Conservation (phyloP, 2,329 filamentous ascomycete genomes). For the Aureobasidium lini region DNA sequence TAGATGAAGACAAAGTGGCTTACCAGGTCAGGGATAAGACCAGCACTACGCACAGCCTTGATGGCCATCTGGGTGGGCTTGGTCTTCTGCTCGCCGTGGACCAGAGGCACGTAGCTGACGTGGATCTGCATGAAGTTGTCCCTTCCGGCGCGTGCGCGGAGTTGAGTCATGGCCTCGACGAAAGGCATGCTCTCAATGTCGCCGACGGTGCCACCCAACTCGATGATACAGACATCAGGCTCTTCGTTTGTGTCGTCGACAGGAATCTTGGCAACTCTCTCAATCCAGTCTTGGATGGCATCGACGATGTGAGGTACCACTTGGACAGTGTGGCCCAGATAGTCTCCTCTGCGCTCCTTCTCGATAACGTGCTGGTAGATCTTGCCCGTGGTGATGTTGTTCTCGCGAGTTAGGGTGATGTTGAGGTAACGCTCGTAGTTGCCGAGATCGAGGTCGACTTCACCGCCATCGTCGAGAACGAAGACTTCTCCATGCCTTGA, state of each 20-base stretch:
- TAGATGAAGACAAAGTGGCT: too few relatives aligned
- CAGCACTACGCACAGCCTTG: constrained; percentile 72
- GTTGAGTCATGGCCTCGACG: constrained; percentile 75
- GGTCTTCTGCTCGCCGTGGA: constrained; percentile 78
- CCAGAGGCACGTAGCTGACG: constrained; percentile 79
- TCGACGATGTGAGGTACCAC: constrained; percentile 89
- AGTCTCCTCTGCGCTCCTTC: constrained; percentile 63
- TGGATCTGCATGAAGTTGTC: constrained; percentile 83
- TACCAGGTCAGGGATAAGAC: constrained; percentile 50
- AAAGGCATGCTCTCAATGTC: constrained; percentile 87
- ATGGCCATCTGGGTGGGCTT: constrained; percentile 95
- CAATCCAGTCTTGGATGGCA: constrained; percentile 87
- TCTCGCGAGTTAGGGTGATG: constrained; percentile 72
- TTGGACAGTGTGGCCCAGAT: constrained; percentile 85
- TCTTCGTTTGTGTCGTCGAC: constrained; percentile 76
- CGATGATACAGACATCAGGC: constrained; percentile 88
- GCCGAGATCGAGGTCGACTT: constrained; percentile 66
- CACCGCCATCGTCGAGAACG: constrained; percentile 76
- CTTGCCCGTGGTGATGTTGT: constrained; percentile 97
- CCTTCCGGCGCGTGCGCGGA: constrained; percentile 63
- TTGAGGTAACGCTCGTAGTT: constrained; percentile 78
- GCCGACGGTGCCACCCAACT: constrained; percentile 61
- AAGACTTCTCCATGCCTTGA: constrained; percentile 78
- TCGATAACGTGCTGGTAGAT: constrained; percentile 87
- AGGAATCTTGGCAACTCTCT: constrained; percentile 73